Evolutionary conservation across 441 rosid species (phyloP), one percentile per base, ranked within the genome.

Genomic region (Melianthus villosus): DNA sequence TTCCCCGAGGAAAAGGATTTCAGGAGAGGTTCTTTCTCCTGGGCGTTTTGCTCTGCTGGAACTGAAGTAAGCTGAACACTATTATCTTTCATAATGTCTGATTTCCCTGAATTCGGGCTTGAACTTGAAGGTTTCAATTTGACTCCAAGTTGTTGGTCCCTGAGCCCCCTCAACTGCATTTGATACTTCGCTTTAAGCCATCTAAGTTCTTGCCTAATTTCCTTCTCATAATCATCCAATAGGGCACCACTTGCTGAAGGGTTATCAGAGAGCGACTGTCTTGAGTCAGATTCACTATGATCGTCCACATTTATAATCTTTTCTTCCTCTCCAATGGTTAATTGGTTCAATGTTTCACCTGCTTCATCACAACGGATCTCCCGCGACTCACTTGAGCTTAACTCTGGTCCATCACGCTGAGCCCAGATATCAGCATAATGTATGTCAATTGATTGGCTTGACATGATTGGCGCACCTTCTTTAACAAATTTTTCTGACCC

Each of bases 361-460:
- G 77, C 94, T 59, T 77, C 91, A 56, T 82, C 94, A 0, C 84
- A 75, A 22, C 69, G 77, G 58, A 71, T 73, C 16, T 58, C 72
- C n/a, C 78, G 77, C 0, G 92, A 82, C 5, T 65, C 81, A 12
- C 60, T 57, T 0, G 78, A 72, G 59, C 81, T 77, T 34, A 75
- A 67, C 40, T 80, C 91, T 0, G 73, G 70, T 56, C 91, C 78
- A 38, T 74, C 85, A 3, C 60, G 93, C 55, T 72, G 82, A 63
- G 40, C 69, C 94, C 93, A 79, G 0, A 63, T 68, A 57, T 75
- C 93, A 50, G 53, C 60, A 48, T 72, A 69, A 20, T 50, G 76
- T 46, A 57, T 26, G 53, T 46, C 32, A 30, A 61, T 54, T 0
- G 65, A 45, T 42, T 51, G 63, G 53, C 50, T 52, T 13, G 53